Evolutionary conservation across 2,329 filamentous ascomycete genomes (phyloP).

Genomic region (Zasmidium citrigriseum): DNA sequence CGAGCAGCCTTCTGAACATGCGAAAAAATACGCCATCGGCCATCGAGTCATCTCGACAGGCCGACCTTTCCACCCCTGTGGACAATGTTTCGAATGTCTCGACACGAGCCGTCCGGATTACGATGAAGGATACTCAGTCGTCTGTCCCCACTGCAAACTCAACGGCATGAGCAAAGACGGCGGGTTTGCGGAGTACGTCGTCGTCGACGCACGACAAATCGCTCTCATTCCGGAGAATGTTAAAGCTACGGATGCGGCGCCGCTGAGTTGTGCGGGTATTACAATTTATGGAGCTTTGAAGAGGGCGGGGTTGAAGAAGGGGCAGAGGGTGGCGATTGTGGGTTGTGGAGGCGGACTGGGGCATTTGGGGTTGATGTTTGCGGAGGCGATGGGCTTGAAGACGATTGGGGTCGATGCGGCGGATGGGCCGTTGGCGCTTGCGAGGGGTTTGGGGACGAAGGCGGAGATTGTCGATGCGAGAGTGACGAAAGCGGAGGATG

Average conservation of each 20-base stretch:
- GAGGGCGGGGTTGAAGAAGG: conserved; percentile 32
- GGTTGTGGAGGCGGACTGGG: conserved; percentile 47
- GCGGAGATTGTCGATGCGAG: conserved; percentile 61
- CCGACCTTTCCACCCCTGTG: conserved; percentile 44
- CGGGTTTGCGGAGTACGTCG: conserved; percentile 46
- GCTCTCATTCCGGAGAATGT: conserved; percentile 47
- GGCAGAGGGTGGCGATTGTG: conserved; percentile 44
- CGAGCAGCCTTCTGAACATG: conserved; percentile 23
- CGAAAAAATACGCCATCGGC: conserved; percentile 26
- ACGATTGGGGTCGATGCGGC: conserved; percentile 43
- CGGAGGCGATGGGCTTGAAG: conserved; percentile 47
- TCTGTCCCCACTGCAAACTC: conserved; percentile 37
- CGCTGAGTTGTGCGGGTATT: conserved; percentile 63
- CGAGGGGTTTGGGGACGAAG: conserved; percentile 51
- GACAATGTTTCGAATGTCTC: conserved; percentile 44
- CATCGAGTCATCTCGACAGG: conserved; percentile 45
- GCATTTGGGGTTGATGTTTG: conserved; percentile 50
- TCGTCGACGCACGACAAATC: conserved; percentile 44
- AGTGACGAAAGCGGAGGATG: conserved; percentile 30
- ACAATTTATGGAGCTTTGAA: conserved; percentile 53
- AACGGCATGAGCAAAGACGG: conserved; percentile 39
- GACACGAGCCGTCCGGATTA: conserved; percentile 31
- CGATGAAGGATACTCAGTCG: conserved; percentile 45
- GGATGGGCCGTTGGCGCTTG: conserved; percentile 39
- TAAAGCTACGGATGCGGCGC: conserved; percentile 56